phyloP scores from a whole-genome alignment of 1,284 basidiomycete genomes.

The Naganishia albida region DNA sequence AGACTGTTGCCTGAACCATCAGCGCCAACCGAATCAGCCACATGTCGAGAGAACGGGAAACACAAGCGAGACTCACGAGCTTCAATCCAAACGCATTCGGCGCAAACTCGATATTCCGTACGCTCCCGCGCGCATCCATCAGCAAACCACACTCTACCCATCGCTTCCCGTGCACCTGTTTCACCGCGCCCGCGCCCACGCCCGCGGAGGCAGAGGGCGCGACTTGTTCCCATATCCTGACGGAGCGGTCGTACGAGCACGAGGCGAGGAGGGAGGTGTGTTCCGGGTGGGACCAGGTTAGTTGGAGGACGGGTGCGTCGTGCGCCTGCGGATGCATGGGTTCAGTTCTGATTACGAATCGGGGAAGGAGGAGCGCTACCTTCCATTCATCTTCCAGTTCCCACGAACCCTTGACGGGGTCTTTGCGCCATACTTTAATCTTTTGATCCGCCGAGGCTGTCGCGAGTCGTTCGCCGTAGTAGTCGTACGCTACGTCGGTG shows the following conservation, averaged over 20 bases:
- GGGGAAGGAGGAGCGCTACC: slow-evolving; percentile 55
- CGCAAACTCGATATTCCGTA: slow-evolving; percentile 79
- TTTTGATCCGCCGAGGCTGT: slow-evolving; percentile 59
- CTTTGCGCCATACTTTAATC: slow-evolving; percentile 76
- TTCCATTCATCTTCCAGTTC: slow-evolving; percentile 82
- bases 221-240: slow-evolving; percentile 83
- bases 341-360: background rate
- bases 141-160: slow-evolving; percentile 77
- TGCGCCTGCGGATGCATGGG: slow-evolving; percentile 65
- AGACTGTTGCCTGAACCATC: slow-evolving; percentile 70
- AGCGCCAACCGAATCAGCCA: background rate
- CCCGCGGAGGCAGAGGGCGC: background rate
- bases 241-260: slow-evolving; percentile 80
- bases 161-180: slow-evolving; percentile 13
- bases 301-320: slow-evolving; percentile 75
- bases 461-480: slow-evolving; percentile 71
- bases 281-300: slow-evolving; percentile 88
- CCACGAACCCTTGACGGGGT: slow-evolving; percentile 71
- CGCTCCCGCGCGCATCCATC: slow-evolving; percentile 77
- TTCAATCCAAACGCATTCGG: slow-evolving; percentile 74
- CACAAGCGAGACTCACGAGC: slow-evolving; percentile 63
- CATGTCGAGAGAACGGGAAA: background rate
- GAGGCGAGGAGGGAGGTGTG: slow-evolving; percentile 82
- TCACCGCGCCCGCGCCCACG: slow-evolving; percentile 2
- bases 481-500: slow-evolving; percentile 80